These are phyloP conservation scores for Penicillium turbatum DNA, from an alignment of 495 filamentous ascomycete species.

Conservation along the genomic window DNA sequence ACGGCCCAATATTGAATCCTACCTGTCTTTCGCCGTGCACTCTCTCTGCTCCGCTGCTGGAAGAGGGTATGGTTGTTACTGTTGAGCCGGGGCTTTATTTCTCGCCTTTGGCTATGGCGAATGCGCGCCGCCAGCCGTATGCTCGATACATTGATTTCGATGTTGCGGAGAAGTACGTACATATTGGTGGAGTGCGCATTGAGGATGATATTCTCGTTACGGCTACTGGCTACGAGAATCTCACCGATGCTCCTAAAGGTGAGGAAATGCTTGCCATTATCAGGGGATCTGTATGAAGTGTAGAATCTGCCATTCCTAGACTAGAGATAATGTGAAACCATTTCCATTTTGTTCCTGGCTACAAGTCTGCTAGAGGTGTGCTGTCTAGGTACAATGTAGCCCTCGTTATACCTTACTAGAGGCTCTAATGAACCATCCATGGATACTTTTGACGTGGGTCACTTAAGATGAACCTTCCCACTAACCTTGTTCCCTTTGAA, in stretches of 20 bases:
- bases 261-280: constrained; percentile 63
- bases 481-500: too few species aligned
- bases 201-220: constrained; percentile 90
- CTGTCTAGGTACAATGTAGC: too few species aligned
- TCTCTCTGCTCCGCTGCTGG: constrained; percentile 44
- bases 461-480: too few species aligned
- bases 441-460: too few species aligned
- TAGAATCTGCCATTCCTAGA: background rate
- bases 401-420: too few species aligned
- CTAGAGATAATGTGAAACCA: background rate
- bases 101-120: constrained; percentile 79
- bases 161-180: constrained; percentile 65
- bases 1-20: constrained; percentile 22
- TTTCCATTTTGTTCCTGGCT: too few species aligned
- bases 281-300: constrained; percentile 20
- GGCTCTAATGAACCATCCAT: too few species aligned
- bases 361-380: too few species aligned
- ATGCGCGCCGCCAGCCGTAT: constrained; percentile 59
- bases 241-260: constrained; percentile 80
- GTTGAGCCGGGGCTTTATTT: constrained; percentile 92
- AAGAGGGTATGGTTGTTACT: constrained; percentile 74
- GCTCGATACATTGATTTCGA: constrained; percentile 72
- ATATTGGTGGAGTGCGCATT: constrained; percentile 83
- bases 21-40: constrained; percentile 27
- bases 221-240: constrained; percentile 68